phyloP scores from a whole-genome alignment of 352 stramenopile genomes.

The Pythium chondricola region DNA sequence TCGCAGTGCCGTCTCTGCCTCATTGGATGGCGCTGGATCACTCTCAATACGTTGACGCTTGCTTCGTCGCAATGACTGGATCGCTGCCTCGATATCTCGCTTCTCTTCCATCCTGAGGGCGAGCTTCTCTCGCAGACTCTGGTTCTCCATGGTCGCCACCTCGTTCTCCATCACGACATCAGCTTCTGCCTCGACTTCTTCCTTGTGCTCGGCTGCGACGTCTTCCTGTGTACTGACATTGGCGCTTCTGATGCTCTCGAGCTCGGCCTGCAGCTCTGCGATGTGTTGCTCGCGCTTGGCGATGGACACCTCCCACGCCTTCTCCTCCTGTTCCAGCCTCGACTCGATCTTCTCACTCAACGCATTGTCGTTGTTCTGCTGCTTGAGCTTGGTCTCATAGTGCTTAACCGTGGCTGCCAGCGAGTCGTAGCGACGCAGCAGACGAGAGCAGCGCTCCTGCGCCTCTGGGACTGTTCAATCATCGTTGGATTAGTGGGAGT shows the following conservation, averaged over 20 bases:
- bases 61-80: constrained; percentile 44
- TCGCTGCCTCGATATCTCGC: constrained; percentile 49
- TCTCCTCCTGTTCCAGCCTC: constrained; percentile 50
- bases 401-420: constrained; percentile 29
- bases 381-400: constrained; percentile 27
- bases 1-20: constrained; percentile 18
- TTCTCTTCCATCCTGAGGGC: constrained; percentile 51
- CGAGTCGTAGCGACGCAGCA: constrained; percentile 34
- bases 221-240: constrained; percentile 5
- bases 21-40: neutral
- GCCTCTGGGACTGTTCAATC: constrained; percentile 4
- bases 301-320: constrained; percentile 56
- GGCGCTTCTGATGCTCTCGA: constrained; percentile 33
- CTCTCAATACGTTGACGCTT: constrained; percentile 13
- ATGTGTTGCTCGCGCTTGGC: constrained; percentile 37
- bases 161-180: constrained; percentile 18
- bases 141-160: constrained; percentile 15
- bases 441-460: constrained; percentile 13
- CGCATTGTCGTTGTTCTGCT: constrained; percentile 29
- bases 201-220: constrained; percentile 13
- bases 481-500: neutral
- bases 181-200: constrained; percentile 14
- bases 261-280: constrained; percentile 44
- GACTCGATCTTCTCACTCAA: constrained; percentile 50
- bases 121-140: constrained; percentile 36